Evolutionary conservation across 2,329 filamentous ascomycete genomes (phyloP), one percentile per base, ranked within the genome.

Genomic region (Arthrinium puccinioides): DNA sequence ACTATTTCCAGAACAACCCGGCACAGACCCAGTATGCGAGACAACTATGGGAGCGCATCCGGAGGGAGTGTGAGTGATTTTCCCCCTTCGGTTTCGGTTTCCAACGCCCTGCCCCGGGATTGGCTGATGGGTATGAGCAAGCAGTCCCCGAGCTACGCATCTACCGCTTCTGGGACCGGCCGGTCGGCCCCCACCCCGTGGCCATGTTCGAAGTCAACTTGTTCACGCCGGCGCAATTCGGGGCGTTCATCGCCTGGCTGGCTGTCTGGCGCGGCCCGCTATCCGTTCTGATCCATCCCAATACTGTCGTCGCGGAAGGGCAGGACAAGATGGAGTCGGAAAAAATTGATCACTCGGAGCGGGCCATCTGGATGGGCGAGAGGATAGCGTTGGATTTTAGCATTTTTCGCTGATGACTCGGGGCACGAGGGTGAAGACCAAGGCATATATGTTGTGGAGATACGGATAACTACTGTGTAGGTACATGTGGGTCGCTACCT

Each of bases 181-280:
- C 88, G 0, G 61, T 95, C 20, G 89, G 88, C 0, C 88, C 88
- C 1, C 88, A 95, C 57, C 81, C 84, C 0, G 60, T 87, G 1
- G 84, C 80, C 36, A 95, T 94, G 87, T 95, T 95, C 51, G 89
- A 96, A 61, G 87, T 95, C 31, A 94, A 94, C 49, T 31, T 95
- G 15, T 87, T 90, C 57, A 87, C 82, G 0, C 89, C 88, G 0
- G 80, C 78, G 4, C 85, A 95, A 57, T 95, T 95, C 53, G 88
- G 88, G 0, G 88, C 89, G 0, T 94, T 95, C 51, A 65, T 96
- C 26, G 74, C 86, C 0, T 95, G 88, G 88, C 64, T 95, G 21
- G 74, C 86, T 21, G 76, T 95, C 40, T 82, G 89, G 61, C 72
- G 88, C 5, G 88, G 88, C 0, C 85, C 86, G 3, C 60, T 95